These are phyloP conservation scores for Trichoderma erinaceum DNA, from an alignment of 495 filamentous ascomycete species.

Conservation along the genomic window DNA sequence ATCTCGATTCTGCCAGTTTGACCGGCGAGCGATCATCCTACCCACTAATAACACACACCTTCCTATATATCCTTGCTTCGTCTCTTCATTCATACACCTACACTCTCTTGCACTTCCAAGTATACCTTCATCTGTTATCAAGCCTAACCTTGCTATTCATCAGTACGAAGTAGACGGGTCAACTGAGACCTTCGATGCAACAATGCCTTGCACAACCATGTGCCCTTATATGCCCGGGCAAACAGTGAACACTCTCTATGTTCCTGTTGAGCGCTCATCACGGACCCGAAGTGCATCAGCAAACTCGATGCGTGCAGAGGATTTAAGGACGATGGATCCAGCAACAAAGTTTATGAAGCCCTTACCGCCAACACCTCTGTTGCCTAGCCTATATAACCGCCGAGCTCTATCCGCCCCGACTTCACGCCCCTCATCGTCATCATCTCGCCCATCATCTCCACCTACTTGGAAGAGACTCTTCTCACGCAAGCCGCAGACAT, in stretches of 20 bases:
- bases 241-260: conserved; percentile 70
- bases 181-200: conserved; percentile 64
- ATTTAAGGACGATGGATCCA: conserved; percentile 70
- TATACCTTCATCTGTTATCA: not conserved
- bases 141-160: conserved; percentile 18
- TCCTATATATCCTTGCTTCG: not conserved
- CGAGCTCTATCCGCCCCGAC: conserved; percentile 54
- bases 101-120: not conserved
- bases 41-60: not conserved
- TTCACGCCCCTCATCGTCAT: conserved; percentile 41
- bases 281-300: conserved; percentile 46
- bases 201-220: conserved; percentile 62
- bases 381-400: not conserved
- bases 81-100: not conserved
- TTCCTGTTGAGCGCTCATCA: conserved; percentile 61
- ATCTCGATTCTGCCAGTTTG: not conserved
- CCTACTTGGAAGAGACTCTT: conserved; percentile 41
- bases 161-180: conserved; percentile 77
- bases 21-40: not conserved
- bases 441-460: conserved; percentile 44
- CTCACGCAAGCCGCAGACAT: conserved; percentile 26
- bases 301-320: conserved; percentile 41
- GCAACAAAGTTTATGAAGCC: conserved; percentile 68
- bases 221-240: conserved; percentile 87
- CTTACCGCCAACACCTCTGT: conserved; percentile 46